phyloP scores from a whole-genome alignment of 306 rosid genomes.

The Gynostemma pentaphyllum region DNA sequence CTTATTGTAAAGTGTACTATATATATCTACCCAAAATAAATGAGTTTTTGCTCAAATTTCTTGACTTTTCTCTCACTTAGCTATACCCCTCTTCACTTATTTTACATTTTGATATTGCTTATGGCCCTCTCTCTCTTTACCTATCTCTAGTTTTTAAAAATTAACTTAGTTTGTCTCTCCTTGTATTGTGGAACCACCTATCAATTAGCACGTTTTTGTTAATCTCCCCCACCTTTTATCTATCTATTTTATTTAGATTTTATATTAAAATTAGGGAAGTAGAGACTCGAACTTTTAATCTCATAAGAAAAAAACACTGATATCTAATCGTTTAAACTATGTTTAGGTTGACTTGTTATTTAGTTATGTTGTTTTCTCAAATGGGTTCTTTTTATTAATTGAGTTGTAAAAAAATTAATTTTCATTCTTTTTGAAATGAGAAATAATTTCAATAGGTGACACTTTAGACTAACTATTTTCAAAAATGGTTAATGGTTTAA shows the following conservation, averaged over 20 bases:
- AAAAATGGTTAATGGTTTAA: no score
- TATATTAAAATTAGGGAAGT: no score
- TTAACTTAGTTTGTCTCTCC: not conserved
- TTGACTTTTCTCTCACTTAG: not conserved
- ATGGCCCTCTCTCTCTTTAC: not conserved
- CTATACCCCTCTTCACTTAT: constrained; percentile 1
- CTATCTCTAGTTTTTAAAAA: not conserved
- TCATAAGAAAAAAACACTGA: no score
- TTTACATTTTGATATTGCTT: not conserved
- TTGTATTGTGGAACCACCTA: not conserved
- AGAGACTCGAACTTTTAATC: no score
- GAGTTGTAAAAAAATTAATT: not conserved
- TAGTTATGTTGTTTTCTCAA: not conserved
- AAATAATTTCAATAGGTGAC: no score
- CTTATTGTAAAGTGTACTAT: not conserved
- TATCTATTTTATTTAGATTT: no score
- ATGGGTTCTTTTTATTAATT: not conserved
- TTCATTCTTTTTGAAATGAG: not conserved
- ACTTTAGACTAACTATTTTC: no score
- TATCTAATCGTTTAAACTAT: no score
- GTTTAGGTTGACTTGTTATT: no score
- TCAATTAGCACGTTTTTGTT: not conserved
- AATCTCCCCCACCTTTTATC: not conserved
- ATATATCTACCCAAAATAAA: not conserved
- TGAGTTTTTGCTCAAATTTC: not conserved